phyloP scores from a whole-genome alignment of 139 green algal species.

The Micromonas commoda region DNA sequence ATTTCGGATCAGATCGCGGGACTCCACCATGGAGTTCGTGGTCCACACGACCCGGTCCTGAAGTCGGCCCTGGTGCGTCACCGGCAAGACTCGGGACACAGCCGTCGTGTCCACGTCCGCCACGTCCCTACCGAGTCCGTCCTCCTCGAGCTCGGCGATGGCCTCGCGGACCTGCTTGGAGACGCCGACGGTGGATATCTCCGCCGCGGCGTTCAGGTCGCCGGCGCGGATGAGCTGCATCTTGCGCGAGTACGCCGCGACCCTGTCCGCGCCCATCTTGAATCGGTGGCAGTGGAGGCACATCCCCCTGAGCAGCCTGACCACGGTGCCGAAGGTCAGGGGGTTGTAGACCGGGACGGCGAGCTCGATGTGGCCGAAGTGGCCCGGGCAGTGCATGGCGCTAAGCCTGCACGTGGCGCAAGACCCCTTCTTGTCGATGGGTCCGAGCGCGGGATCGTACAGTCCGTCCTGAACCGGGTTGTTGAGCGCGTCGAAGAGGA shows the following conservation, averaged over 20 bases:
- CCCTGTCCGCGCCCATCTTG: constrained; percentile 58
- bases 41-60: neutral
- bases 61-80: neutral
- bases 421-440: constrained; percentile 64
- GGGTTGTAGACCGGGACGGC: constrained; percentile 96
- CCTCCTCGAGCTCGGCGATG: constrained; percentile 2
- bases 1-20: constrained; percentile 45
- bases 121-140: neutral
- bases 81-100: neutral
- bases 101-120: neutral
- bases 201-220: constrained; percentile 11
- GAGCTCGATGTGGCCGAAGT: constrained; percentile 97
- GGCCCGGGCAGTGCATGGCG: constrained; percentile 72
- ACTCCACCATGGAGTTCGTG: neutral
- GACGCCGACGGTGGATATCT: neutral
- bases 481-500: constrained; percentile 76
- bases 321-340: constrained; percentile 76
- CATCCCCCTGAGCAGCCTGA: constrained; percentile 74
- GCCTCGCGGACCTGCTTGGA: neutral
- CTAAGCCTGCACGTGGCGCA: constrained; percentile 81
- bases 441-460: constrained; percentile 84
- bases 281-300: constrained; percentile 89
- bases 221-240: constrained; percentile 7
- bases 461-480: constrained; percentile 71
- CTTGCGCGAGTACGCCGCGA: constrained; percentile 34